phyloP scores from a whole-genome alignment of 2,329 filamentous ascomycete genomes.

The Scytalidium sp. region DNA sequence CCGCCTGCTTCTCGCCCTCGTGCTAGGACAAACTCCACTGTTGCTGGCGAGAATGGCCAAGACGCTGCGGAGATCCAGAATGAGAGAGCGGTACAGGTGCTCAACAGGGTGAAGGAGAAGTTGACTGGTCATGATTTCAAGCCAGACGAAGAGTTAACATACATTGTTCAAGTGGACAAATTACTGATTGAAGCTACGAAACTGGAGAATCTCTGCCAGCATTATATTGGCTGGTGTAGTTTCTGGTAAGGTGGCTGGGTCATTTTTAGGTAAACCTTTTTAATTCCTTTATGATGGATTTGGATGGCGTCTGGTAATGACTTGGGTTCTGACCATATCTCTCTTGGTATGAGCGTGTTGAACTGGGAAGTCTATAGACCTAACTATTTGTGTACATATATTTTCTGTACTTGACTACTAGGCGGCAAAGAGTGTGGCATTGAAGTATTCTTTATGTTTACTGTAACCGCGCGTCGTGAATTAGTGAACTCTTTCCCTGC shows the following conservation, averaged over 20 bases:
- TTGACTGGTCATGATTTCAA: constrained; percentile 92
- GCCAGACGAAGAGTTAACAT: constrained; percentile 75
- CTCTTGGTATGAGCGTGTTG: background rate
- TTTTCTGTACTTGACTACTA: background rate
- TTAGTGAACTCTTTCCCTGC: no score
- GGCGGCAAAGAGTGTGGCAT: no score
- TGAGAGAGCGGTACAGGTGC: constrained; percentile 84
- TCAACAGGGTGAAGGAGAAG: constrained; percentile 92
- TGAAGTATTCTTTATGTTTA: no score
- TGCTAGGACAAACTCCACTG: constrained; percentile 59
- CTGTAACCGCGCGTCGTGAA: no score
- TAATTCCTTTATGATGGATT: background rate
- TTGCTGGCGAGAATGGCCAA: constrained; percentile 15
- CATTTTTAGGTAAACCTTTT: background rate
- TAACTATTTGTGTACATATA: background rate
- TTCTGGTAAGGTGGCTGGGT: constrained; percentile 68
- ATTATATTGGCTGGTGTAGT: constrained; percentile 98
- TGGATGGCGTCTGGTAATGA: background rate
- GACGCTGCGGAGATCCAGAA: constrained; percentile 80
- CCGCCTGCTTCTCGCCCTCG: constrained; percentile 48
- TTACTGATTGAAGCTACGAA: constrained; percentile 94
- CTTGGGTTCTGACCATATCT: background rate
- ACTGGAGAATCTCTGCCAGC: constrained; percentile 95
- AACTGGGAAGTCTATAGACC: background rate
- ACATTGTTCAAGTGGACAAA: constrained; percentile 89